A percentile compares a stretch with the other conserved stretches of the same genome.
Evolutionary conservation across 1,139 yeast species (phyloP).

Genomic region (Saccharomycopsis hybrid): DNA sequence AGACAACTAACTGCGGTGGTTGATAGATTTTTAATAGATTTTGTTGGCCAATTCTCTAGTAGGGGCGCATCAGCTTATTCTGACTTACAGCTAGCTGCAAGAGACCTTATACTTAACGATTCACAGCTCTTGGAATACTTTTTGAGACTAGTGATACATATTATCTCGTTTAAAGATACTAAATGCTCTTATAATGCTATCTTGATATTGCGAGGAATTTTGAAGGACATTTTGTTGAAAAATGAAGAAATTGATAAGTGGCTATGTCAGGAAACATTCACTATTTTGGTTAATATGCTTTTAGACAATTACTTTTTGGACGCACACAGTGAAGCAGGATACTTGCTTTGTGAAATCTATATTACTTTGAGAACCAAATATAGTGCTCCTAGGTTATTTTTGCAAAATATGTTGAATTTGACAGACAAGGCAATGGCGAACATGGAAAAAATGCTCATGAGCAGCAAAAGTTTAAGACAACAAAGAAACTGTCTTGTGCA

Average conservation of each 20-base stretch:
- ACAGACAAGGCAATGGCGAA: conserved; percentile 34
- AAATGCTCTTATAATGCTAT: conserved; percentile 90
- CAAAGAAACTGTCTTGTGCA: conserved; percentile 71
- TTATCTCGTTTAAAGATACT: conserved; percentile 78
- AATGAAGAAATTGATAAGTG: conserved; percentile 77
- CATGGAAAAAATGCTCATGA: conserved; percentile 50
- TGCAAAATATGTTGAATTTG: conserved; percentile 35
- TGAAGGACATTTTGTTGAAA: conserved; percentile 54
- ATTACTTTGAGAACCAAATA: conserved; percentile 60
- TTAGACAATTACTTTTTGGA: conserved; percentile 76
- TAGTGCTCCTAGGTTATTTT: conserved; percentile 33
- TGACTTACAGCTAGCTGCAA: conserved; percentile 57
- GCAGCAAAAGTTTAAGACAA: conserved; percentile 58
- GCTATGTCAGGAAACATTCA: conserved; percentile 47
- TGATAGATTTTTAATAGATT: conserved; percentile 82
- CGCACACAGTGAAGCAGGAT: conserved; percentile 86
- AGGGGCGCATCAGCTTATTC: conserved; percentile 37
- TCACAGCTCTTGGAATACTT: conserved; percentile 73
- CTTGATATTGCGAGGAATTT: conserved; percentile 64
- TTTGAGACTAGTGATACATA: conserved; percentile 65
- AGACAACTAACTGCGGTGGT: conserved; percentile 91
- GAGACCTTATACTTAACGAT: conserved; percentile 58
- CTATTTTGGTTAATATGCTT: conserved; percentile 52
- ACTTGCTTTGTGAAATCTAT: conserved; percentile 75
- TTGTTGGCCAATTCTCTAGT: conserved; percentile 66